Evolutionary conservation across 371 early-diverging fungal genomes (phyloP), one percentile per base, ranked within the genome.

Genomic region (Polyrhizophydium stewartii): DNA sequence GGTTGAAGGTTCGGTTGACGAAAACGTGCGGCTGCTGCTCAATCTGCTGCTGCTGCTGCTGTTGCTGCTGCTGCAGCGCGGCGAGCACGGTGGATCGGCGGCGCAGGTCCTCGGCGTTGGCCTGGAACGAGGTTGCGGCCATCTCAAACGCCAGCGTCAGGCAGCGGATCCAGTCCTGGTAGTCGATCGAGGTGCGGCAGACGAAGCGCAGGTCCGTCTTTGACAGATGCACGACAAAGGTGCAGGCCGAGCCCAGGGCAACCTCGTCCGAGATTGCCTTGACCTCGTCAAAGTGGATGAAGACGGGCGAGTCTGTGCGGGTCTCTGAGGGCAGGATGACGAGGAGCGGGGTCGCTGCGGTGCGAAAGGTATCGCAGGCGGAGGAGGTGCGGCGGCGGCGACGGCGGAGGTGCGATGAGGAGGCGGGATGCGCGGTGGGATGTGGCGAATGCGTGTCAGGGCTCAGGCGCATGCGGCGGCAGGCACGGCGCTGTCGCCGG

Each of bases 241-340:
- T 67, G 51, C 68, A 67, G 31, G 68, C 68, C 40, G 68, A 41
- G 21, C 28, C 33, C 37, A 67, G 43, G 21, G 51, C 66, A 7
- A 66, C 66, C 51, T 67, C 68, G 38, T 66, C 66, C n/a, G 41
- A 50, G 40, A 67, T 57, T 31, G 45, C 46, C 12, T 24, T 12
- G 0, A 67, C 58, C 27, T 67, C 66, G 50, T 59, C 60, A 43
- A 67, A 67, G 37, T 64, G 68, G 50, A 67, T 62, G 31, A 62
- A 62, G n/a, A n/a, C 31, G 24, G 63, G 63, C 51, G 51, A 53
- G 38, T 62, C 63, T 46, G 41, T 47, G 25, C 46, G 16, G 27
- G 49, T 28, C 37, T 62, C 63, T 19, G 55, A 35, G 24, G 51
- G 47, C 45, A 62, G 37, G 17, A 62, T 47, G 49, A 62, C 57